Evolutionary conservation across 352 stramenopile genomes (phyloP).

Genomic region (Globisporangium cystogenes): DNA sequence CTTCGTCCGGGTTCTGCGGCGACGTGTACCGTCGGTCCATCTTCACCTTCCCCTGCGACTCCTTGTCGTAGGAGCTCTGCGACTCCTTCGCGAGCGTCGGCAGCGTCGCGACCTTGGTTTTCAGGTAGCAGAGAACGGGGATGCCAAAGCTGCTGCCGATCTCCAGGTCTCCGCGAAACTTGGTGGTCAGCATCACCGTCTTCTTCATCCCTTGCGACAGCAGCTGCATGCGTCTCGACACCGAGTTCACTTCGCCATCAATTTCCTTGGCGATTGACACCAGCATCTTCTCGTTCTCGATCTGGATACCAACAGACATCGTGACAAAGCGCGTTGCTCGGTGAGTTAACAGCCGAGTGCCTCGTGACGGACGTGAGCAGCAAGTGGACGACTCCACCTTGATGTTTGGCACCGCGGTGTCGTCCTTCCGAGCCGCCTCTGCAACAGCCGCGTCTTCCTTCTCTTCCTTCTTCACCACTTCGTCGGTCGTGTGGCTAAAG

Average conservation of each 20-base stretch:
- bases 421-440: not conserved
- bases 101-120: constrained; percentile 66
- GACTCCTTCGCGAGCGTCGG: constrained; percentile 75
- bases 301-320: constrained; percentile 10
- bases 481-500: constrained; percentile 47
- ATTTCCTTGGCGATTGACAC: constrained; percentile 73
- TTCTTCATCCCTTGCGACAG: constrained; percentile 78
- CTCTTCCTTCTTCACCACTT: constrained; percentile 14
- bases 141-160: constrained; percentile 63
- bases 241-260: constrained; percentile 54
- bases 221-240: constrained; percentile 68
- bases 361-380: not conserved
- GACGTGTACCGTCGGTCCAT: constrained; percentile 70
- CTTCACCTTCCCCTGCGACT: constrained; percentile 51
- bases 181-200: constrained; percentile 58
- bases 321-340: not conserved
- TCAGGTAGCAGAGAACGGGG: constrained; percentile 73
- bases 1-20: constrained; percentile 61
- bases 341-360: no score
- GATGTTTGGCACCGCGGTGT: constrained; percentile 13
- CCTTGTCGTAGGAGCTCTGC: constrained; percentile 53
- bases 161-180: constrained; percentile 71
- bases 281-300: constrained; percentile 84
- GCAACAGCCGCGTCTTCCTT: not conserved
- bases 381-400: constrained; percentile 18